These are phyloP conservation scores for Hyphodiscus sp. DNA, from an alignment of 2,329 filamentous ascomycete genomes.

Conservation along the genomic window DNA sequence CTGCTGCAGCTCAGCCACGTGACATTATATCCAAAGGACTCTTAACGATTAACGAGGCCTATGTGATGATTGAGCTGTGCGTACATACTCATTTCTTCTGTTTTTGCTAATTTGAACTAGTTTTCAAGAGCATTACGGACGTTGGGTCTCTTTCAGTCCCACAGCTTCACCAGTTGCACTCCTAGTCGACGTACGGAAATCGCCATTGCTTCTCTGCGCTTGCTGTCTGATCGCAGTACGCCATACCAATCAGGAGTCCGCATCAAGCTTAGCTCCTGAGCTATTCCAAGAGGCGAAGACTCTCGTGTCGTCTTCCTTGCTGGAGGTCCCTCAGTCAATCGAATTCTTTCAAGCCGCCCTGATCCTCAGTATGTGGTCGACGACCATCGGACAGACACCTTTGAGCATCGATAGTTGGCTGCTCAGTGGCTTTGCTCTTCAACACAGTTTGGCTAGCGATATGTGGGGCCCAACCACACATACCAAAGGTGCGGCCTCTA, in stretches of 20 bases:
- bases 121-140: conserved; percentile 37
- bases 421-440: conserved; percentile 37
- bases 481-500: conserved; percentile 2
- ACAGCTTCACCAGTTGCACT: conserved; percentile 24
- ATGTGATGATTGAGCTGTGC: conserved; percentile 21
- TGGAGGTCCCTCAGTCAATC: conserved; percentile 34
- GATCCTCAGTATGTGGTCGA: conserved; percentile 40
- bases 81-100: conserved; percentile 1
- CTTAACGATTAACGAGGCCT: conserved; percentile 19
- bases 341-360: conserved; percentile 39
- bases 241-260: conserved; percentile 34
- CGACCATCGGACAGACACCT: conserved; percentile 37
- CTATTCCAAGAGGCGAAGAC: conserved; percentile 33
- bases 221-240: conserved; percentile 37
- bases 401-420: conserved; percentile 41
- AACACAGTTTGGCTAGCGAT: conserved; percentile 35
- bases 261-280: conserved; percentile 31
- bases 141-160: conserved; percentile 34
- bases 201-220: conserved; percentile 34
- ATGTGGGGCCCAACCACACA: conserved; percentile 25
- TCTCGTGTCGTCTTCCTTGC: conserved; percentile 29
- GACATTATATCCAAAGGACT: conserved; percentile 27
- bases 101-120: conserved; percentile 11
- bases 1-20: conserved; percentile 6
- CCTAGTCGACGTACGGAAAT: conserved; percentile 30